Conservation (phyloP, 179 eudicot species). For the Silene coronaria region DNA sequence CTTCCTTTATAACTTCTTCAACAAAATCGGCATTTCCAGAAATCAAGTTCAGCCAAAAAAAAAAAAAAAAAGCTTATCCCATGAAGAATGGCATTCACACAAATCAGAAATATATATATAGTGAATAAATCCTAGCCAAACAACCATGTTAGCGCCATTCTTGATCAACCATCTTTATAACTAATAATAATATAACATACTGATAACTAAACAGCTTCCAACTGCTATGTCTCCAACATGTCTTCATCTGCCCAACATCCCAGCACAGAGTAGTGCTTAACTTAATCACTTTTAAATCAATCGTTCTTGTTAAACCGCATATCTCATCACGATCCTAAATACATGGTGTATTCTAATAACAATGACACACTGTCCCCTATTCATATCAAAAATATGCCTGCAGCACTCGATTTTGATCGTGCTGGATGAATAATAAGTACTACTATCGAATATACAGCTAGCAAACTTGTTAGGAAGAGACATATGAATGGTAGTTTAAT, state of each 20-base stretch:
- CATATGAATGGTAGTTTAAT: slow-evolving; percentile 1
- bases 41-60: too few relatives aligned
- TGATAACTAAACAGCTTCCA: background rate
- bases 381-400: background rate
- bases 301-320: background rate
- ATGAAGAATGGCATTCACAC: too few relatives aligned
- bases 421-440: background rate
- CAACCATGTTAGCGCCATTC: too few relatives aligned
- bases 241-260: background rate
- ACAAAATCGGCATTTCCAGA: background rate
- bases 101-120: background rate
- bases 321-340: background rate
- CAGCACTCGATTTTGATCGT: background rate
- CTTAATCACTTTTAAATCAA: background rate
- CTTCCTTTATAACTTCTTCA: too few relatives aligned
- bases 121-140: too few relatives aligned
- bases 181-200: too few relatives aligned
- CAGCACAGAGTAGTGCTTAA: background rate
- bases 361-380: background rate
- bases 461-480: slow-evolving; percentile 24
- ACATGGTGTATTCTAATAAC: background rate
- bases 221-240: background rate
- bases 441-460: slow-evolving; percentile 13
- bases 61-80: too few relatives aligned
- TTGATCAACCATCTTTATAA: too few relatives aligned